A percentile compares a stretch with the other conserved stretches of the same genome.
These are phyloP conservation scores for Teratosphaeria viscida DNA, from an alignment of 2,329 filamentous ascomycete species.

Conservation along the genomic window DNA sequence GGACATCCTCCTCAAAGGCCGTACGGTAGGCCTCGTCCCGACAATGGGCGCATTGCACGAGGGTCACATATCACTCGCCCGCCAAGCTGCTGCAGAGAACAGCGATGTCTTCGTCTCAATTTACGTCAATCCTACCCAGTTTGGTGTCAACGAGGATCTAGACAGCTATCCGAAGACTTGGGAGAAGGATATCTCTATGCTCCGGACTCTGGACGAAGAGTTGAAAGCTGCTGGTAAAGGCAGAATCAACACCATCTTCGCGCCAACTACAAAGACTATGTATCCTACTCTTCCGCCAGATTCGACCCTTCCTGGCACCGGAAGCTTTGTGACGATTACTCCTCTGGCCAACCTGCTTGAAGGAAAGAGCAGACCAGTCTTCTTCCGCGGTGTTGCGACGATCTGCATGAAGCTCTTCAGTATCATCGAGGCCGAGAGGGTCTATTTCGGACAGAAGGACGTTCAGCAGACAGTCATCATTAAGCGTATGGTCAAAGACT, in stretches of 20 bases:
- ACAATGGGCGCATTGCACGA: slow-evolving; percentile 97
- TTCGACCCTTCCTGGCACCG: slow-evolving; percentile 62
- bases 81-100: slow-evolving; percentile 72
- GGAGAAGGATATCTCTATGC: slow-evolving; percentile 59
- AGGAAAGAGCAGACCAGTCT: slow-evolving; percentile 76
- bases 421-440: slow-evolving; percentile 63
- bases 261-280: slow-evolving; percentile 71
- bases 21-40: slow-evolving; percentile 76
- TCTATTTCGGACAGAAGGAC: slow-evolving; percentile 97
- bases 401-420: slow-evolving; percentile 93
- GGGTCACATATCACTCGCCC: slow-evolving; percentile 78
- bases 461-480: slow-evolving; percentile 92
- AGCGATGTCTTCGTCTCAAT: slow-evolving; percentile 82
- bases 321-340: slow-evolving; percentile 85
- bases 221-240: slow-evolving; percentile 49
- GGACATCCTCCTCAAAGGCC: slow-evolving; percentile 54
- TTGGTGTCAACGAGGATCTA: slow-evolving; percentile 80
- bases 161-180: slow-evolving; percentile 84
- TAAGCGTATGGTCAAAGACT: slow-evolving; percentile 75
- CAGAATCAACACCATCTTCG: slow-evolving; percentile 72
- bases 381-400: slow-evolving; percentile 92
- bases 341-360: slow-evolving; percentile 74
- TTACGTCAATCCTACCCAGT: slow-evolving; percentile 95
- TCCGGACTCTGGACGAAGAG: slow-evolving; percentile 60
- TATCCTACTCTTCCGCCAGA: slow-evolving; percentile 73